Evolutionary conservation across 176 grass and related monocot species (phyloP), one percentile per base, ranked within the genome.

Genomic region (Canna indica): DNA sequence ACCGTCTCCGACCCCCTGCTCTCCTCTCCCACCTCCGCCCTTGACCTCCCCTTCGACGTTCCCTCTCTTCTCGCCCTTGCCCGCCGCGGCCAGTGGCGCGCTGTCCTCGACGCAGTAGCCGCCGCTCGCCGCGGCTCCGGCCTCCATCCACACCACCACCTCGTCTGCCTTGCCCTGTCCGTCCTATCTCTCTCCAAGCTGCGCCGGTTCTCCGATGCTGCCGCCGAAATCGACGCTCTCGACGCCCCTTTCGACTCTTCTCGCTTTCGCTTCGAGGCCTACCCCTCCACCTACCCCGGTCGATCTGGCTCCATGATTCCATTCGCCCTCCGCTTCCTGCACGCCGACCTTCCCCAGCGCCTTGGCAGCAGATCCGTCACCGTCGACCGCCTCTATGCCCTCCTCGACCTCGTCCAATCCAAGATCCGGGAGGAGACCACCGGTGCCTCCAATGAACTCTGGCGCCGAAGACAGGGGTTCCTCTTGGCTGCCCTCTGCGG

Each of bases 371-470:
- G 92, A 11, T 71, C 88, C 29, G 82, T 82, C 44, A 87, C 88
- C 16, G 83, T 96, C 32, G 92, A 96, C 64, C 88, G 92, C 74
- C 77, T 96, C 77, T 96, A 91, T 71, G 83, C 86, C 18, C 83
- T 96, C 70, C 78, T 96, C 71, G 87, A 81, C 38, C 85, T 90
- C 85, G 80, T 88, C 48, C 88, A 79, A 50, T 70, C 81, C 56
- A 81, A 28, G 78, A 86, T 67, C 48, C 48, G 11, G 70, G 4
- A 69, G 3, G 46, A 1, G 17, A 79, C 73, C 25, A 76, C 81
- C 3, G 79, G 70, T 4, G 29, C 14, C 18, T 32, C 61, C 3
- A 20, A 12, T 32, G 46, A 76, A 12, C 63, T 31, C 64, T 96
- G 93, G 93, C 79, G 73, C 34, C 73, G 85, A 34, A 81, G 93